Conservation (phyloP, 1,284 basidiomycete species). For the Moniliella sp. region DNA sequence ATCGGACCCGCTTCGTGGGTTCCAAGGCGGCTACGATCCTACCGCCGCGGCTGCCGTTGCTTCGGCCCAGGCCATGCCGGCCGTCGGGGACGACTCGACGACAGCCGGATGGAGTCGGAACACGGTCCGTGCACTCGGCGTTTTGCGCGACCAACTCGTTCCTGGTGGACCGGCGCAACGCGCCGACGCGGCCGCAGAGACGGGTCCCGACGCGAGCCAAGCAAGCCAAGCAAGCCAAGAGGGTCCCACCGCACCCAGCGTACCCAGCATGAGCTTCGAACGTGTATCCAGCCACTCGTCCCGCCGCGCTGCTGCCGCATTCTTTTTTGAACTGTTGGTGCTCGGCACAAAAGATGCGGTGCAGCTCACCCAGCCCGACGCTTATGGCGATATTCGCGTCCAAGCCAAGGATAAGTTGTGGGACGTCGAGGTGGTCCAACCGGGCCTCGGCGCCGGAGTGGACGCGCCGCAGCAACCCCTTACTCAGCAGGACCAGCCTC, state of each 20-base stretch:
- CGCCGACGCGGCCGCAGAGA: conserved; percentile 16
- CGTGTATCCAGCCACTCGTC: conserved; percentile 58
- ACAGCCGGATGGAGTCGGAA: conserved; percentile 63
- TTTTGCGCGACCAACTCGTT: conserved; percentile 53
- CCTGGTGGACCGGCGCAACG: conserved; percentile 38
- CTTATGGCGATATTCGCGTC: conserved; percentile 67
- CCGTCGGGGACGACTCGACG: conserved; percentile 36
- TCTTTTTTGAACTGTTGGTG: conserved; percentile 92
- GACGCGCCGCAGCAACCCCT: too few relatives aligned
- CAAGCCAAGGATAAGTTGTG: conserved; percentile 55
- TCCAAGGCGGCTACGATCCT: conserved; percentile 42
- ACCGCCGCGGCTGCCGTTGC: conserved; percentile 36
- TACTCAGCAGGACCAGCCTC: too few relatives aligned
- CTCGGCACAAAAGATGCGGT: conserved; percentile 76
- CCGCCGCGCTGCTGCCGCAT: conserved; percentile 68
- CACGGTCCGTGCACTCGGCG: conserved; percentile 64
- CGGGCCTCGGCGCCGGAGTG: too few relatives aligned
- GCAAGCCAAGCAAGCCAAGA: too few relatives aligned
- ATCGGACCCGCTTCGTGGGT: conserved; percentile 56
- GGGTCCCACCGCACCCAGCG: not conserved
- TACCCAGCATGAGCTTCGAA: conserved; percentile 46
- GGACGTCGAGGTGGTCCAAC: conserved; percentile 23
- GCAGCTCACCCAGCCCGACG: conserved; percentile 47
- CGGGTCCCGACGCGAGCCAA: too few relatives aligned
- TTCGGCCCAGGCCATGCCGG: conserved; percentile 40